Conservation (phyloP, 2,329 filamentous ascomycete species). For the Aspergillus fructus region DNA sequence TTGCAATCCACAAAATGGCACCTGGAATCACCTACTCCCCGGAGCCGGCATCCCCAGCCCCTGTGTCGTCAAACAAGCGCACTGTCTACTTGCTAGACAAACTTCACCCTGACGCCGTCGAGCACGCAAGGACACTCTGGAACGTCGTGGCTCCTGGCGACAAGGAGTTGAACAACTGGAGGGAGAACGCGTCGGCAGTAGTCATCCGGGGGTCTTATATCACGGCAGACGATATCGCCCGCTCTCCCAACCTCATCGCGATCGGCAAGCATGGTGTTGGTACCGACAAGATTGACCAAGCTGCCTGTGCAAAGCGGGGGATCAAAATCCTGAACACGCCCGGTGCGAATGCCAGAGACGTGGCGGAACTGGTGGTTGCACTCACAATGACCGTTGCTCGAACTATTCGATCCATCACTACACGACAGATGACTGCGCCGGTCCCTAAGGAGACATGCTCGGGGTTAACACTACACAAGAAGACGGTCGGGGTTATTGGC, state of each 20-base stretch:
- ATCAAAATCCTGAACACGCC: constrained; percentile 52
- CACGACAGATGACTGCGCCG: constrained; percentile 26
- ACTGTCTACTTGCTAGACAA: constrained; percentile 44
- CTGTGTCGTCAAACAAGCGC: constrained; percentile 25
- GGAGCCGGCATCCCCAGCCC: background rate
- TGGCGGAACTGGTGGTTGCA: constrained; percentile 36
- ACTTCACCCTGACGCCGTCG: constrained; percentile 39
- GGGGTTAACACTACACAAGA: constrained; percentile 37
- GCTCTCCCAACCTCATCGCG: constrained; percentile 38
- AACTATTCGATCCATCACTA: constrained; percentile 31
- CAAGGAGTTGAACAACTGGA: constrained; percentile 40
- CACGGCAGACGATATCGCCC: constrained; percentile 40
- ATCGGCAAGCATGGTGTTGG: constrained; percentile 52
- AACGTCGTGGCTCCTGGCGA: constrained; percentile 39
- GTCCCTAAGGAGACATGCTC: constrained; percentile 43
- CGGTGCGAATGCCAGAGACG: constrained; percentile 45
- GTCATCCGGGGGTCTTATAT: constrained; percentile 40
- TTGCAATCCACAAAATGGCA: background rate
- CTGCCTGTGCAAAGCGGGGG: constrained; percentile 38
- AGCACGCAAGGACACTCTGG: constrained; percentile 39
- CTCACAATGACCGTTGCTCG: constrained; percentile 39
- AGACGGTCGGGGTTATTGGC: constrained; percentile 40
- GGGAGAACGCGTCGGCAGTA: constrained; percentile 41
- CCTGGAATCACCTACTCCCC: background rate
- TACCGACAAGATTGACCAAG: constrained; percentile 47